Conservation (phyloP, 148 eudicot genomes). For the Vaccinium darrowii region DNA sequence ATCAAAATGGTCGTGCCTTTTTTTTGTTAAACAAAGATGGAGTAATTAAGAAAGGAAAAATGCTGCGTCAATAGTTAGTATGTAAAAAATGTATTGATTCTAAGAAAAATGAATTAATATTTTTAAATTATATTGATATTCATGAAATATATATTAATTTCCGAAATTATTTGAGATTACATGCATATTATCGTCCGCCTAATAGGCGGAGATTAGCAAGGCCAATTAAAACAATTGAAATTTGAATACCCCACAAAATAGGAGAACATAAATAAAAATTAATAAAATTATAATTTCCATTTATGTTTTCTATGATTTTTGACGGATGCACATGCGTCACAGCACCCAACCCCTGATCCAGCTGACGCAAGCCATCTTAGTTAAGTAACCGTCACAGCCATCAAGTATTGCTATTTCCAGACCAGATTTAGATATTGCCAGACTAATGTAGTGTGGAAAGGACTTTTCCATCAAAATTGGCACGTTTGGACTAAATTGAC, state of each 20-base stretch:
- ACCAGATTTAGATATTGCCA: neutral
- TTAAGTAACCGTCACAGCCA: neutral
- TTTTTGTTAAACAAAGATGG: neutral
- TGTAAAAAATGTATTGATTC: too few relatives aligned
- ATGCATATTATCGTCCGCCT: too few relatives aligned
- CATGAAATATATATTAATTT: too few relatives aligned
- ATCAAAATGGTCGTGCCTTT: neutral
- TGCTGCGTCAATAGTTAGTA: too few relatives aligned
- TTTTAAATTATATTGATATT: too few relatives aligned
- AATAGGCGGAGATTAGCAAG: too few relatives aligned
- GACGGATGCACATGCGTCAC: slow-evolving; percentile 9
- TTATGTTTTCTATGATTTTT: neutral
- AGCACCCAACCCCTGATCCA: neutral
- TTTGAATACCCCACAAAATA: neutral
- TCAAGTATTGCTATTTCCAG: neutral
- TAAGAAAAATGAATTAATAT: too few relatives aligned
- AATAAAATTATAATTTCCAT: neutral
- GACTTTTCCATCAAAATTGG: too few relatives aligned
- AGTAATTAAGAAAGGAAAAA: neutral
- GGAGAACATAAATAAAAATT: neutral
- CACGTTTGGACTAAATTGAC: too few relatives aligned
- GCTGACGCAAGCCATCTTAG: neutral
- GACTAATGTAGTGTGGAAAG: neutral
- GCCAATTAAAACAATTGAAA: neutral
- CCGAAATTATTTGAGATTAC: too few relatives aligned